These are phyloP conservation scores for Saururus chinensis DNA, from an alignment of 164 flowering plant species.

Conservation along the genomic window DNA sequence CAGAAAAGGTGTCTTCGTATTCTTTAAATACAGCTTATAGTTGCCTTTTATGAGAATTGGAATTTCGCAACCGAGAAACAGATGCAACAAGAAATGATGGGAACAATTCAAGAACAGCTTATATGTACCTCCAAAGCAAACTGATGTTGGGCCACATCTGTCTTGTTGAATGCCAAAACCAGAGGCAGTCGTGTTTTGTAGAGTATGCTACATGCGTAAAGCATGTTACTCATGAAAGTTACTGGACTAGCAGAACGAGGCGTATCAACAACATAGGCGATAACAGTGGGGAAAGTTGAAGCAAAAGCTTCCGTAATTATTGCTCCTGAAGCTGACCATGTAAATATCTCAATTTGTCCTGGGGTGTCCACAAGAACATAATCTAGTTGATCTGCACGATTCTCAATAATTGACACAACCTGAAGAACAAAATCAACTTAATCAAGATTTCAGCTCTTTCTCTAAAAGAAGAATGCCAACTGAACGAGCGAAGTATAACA, in stretches of 20 bases:
- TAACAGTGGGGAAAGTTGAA: conserved; percentile 85
- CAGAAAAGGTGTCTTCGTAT: too few relatives aligned
- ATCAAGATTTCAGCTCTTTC: neutral
- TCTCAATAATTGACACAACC: conserved; percentile 80
- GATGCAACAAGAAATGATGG: neutral
- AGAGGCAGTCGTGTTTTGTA: conserved; percentile 85
- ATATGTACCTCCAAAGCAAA: conserved; percentile 84
- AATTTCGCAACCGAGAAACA: neutral
- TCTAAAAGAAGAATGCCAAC: neutral
- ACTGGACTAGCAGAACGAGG: conserved; percentile 76
- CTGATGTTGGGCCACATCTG: conserved; percentile 80
- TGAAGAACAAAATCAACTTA: conserved; percentile 15
- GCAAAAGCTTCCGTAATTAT: conserved; percentile 97
- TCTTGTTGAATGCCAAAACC: conserved; percentile 82
- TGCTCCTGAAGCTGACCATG: conserved; percentile 98
- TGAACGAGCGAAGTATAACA: neutral
- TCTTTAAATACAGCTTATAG: too few relatives aligned
- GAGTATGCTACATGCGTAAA: conserved; percentile 94
- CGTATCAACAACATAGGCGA: conserved; percentile 86
- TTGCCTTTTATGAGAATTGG: too few relatives aligned
- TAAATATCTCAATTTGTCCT: conserved; percentile 96
- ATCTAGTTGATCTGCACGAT: conserved; percentile 89
- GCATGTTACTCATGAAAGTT: conserved; percentile 98
- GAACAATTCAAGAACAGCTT: neutral
- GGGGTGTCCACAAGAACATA: conserved; percentile 96